Conservation (phyloP, 2,329 filamentous ascomycete species). For the Epichloe gansuensis region DNA sequence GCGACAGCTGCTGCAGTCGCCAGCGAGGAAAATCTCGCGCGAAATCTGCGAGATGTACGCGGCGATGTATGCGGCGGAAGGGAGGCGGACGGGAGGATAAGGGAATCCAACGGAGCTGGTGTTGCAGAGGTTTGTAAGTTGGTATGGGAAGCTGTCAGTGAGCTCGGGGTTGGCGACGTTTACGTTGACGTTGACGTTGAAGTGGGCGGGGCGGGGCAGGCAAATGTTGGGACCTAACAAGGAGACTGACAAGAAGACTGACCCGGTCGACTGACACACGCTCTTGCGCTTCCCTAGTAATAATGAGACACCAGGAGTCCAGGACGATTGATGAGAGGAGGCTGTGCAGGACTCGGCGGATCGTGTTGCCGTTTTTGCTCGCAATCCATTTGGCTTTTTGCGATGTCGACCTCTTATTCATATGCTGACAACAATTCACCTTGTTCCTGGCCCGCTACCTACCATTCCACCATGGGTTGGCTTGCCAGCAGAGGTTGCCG, state of each 20-base stretch:
- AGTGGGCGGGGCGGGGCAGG: constrained; percentile 6
- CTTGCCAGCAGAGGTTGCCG: not conserved
- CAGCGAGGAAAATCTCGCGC: not conserved
- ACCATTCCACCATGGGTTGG: not conserved
- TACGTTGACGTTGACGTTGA: constrained; percentile 12
- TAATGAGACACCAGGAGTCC: not conserved
- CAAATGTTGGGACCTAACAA: not conserved
- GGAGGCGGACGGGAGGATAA: not conserved
- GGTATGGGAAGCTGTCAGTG: constrained; percentile 3
- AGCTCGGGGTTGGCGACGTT: constrained; percentile 8
- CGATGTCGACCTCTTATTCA: too few relatives aligned
- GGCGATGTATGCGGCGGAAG: not conserved
- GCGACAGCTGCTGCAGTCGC: not conserved
- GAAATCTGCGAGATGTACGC: not conserved
- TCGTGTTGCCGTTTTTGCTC: not conserved
- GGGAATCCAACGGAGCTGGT: not conserved
- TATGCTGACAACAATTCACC: too few relatives aligned
- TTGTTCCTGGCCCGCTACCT: too few relatives aligned
- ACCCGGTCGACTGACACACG: not conserved
- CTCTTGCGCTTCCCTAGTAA: not conserved
- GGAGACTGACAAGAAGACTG: not conserved
- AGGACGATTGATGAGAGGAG: too few relatives aligned
- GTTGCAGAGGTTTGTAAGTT: constrained; percentile 6
- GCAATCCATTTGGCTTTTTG: too few relatives aligned
- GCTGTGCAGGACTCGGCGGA: not conserved